These are phyloP conservation scores for Penicillium antarcticum DNA, from an alignment of 495 filamentous ascomycete species.

Conservation along the genomic window DNA sequence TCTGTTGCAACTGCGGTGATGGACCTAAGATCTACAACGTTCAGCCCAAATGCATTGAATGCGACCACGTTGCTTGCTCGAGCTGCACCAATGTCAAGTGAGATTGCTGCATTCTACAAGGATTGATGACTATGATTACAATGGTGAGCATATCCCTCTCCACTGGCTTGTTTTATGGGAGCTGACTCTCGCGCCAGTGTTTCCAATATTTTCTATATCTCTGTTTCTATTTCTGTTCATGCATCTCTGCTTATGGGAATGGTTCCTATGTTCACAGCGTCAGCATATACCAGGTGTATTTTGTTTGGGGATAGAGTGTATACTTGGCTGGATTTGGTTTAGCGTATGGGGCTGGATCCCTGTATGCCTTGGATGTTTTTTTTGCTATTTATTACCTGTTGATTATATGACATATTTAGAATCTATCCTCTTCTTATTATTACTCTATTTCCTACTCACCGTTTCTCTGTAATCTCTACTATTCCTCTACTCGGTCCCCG, in stretches of 20 bases:
- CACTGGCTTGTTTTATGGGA: conserved; percentile 1
- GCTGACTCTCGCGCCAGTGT: conserved; percentile 3
- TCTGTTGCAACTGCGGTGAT: conserved; percentile 40
- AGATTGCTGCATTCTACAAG: conserved; percentile 5
- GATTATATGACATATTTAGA: not conserved
- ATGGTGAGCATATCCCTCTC: conserved; percentile 3
- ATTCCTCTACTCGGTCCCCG: not conserved
- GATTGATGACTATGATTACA: not conserved
- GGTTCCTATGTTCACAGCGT: not conserved
- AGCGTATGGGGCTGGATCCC: conserved; percentile 4
- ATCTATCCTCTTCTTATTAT: not conserved
- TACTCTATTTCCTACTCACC: not conserved
- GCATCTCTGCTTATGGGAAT: not conserved
- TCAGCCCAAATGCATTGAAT: conserved; percentile 32
- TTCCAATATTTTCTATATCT: not conserved
- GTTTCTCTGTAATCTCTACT: not conserved
- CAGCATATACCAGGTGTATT: too few relatives aligned
- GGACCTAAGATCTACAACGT: conserved; percentile 38
- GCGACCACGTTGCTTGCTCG: conserved; percentile 29
- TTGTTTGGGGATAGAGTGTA: not conserved
- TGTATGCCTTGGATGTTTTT: conserved; percentile 10
- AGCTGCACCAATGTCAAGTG: conserved; percentile 32
- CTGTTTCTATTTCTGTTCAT: not conserved
- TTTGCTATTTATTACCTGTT: not conserved
- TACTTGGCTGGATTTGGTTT: conserved; percentile 17